Conservation (phyloP, 495 filamentous ascomycete genomes). For the Penicillium coprophilum region DNA sequence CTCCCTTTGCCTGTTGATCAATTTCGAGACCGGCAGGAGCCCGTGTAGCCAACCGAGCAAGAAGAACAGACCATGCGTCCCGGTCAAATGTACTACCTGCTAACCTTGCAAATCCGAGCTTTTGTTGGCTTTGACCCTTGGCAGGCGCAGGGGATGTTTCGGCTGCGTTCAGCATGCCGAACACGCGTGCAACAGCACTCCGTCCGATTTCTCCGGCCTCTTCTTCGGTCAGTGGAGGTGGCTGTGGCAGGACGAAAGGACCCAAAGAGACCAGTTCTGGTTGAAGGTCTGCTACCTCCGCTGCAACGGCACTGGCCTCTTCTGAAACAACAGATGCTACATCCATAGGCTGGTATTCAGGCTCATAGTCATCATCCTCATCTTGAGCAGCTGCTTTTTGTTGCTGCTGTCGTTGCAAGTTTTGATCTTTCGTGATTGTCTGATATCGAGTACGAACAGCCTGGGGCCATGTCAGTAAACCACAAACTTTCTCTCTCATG, state of each 20-base stretch:
- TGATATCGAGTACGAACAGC: slow-evolving; percentile 50
- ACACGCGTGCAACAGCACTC: slow-evolving; percentile 69
- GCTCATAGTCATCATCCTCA: slow-evolving; percentile 88
- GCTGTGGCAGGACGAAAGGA: slow-evolving; percentile 76
- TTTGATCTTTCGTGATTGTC: slow-evolving; percentile 45
- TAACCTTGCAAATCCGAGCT: slow-evolving; percentile 71
- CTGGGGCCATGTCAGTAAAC: slow-evolving; percentile 32
- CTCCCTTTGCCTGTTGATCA: slow-evolving; percentile 33
- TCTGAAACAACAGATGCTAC: slow-evolving; percentile 71
- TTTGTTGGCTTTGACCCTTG: slow-evolving; percentile 41
- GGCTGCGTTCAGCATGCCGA: slow-evolving; percentile 68
- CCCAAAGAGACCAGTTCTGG: slow-evolving; percentile 59
- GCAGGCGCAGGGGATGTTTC: slow-evolving; percentile 59
- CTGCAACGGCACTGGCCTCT: slow-evolving; percentile 63
- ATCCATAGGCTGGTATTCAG: slow-evolving; percentile 72
- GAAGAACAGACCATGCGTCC: slow-evolving; percentile 86
- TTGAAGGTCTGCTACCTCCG: slow-evolving; percentile 51
- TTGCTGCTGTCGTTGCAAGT: slow-evolving; percentile 37
- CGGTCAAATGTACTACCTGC: slow-evolving; percentile 83
- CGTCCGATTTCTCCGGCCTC: slow-evolving; percentile 67
- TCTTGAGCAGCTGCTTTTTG: slow-evolving; percentile 57
- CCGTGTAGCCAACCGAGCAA: slow-evolving; percentile 83
- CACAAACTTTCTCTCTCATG: not conserved
- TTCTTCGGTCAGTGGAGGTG: slow-evolving; percentile 66
- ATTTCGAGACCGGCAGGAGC: slow-evolving; percentile 66